Evolutionary conservation across 1,284 basidiomycete genomes (phyloP).

Genomic region (Clitocybe nebularis): DNA sequence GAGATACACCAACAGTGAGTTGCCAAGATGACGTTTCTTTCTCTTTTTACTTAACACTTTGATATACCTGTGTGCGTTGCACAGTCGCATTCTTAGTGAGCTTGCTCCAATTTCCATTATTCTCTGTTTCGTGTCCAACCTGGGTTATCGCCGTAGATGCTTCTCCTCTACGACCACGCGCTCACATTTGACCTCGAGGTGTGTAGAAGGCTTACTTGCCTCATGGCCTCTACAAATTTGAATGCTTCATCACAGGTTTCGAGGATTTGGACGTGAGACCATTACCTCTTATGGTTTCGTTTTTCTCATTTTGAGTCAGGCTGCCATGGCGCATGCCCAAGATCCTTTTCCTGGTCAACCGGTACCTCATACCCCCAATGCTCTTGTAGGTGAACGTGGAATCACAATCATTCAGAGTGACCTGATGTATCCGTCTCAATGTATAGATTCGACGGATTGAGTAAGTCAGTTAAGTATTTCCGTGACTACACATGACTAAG

Average conservation of each 20-base stretch:
- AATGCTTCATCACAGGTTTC: constrained; percentile 6
- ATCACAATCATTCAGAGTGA: too few species aligned
- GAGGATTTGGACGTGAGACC: constrained; percentile 15
- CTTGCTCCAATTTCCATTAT: not conserved
- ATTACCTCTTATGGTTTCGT: not conserved
- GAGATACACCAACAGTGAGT: constrained; percentile 12
- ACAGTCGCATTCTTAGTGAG: constrained; percentile 14
- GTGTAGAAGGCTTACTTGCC: not conserved
- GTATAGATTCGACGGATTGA: too few species aligned
- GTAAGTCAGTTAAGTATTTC: too few species aligned
- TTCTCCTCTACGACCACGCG: constrained; percentile 16
- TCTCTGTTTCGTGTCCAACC: not conserved
- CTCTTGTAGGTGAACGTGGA: constrained; percentile 11
- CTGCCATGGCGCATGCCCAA: constrained; percentile 16
- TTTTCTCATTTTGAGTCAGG: constrained; percentile 7
- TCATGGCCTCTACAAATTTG: not conserved
- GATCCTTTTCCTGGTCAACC: constrained; percentile 13
- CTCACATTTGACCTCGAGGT: constrained; percentile 16
- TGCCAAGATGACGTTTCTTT: not conserved
- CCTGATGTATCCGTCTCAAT: too few species aligned
- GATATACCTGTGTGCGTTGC: not conserved
- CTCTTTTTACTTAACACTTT: not conserved
- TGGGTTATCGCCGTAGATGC: constrained; percentile 6
- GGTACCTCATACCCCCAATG: constrained; percentile 16
- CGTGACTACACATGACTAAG: too few species aligned